A percentile compares a stretch with the other conserved stretches of the same genome.
Evolutionary conservation across 805 yeast species (phyloP).

Genomic region (Saccharomycopsis guyanensis): DNA sequence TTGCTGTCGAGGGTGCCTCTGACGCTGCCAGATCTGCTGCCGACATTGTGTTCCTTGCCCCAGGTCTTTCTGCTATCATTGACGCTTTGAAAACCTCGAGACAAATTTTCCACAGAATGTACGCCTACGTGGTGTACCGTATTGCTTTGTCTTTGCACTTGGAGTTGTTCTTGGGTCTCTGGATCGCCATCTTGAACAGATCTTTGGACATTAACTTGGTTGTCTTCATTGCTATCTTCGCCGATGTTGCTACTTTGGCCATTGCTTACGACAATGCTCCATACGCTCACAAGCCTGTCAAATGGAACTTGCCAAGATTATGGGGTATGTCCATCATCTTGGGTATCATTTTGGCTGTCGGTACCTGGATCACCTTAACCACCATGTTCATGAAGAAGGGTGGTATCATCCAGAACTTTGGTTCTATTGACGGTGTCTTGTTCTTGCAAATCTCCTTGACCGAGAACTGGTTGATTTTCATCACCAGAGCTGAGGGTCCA

Average conservation of each 20-base stretch:
- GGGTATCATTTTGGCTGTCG: conserved; percentile 81
- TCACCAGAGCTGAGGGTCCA: conserved; percentile 96
- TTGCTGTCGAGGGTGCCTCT: conserved; percentile 84
- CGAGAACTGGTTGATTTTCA: conserved; percentile 95
- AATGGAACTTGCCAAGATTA: conserved; percentile 94
- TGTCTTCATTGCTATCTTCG: conserved; percentile 95
- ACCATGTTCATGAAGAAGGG: conserved; percentile 86
- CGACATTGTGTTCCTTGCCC: conserved; percentile 54
- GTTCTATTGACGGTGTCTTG: conserved; percentile 87
- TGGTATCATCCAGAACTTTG: conserved; percentile 95
- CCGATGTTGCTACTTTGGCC: conserved; percentile 95
- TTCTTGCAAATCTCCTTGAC: conserved; percentile 91
- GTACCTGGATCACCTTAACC: conserved; percentile 92
- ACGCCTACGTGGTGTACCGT: conserved; percentile 96
- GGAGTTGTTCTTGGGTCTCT: conserved; percentile 90
- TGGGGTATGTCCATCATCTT: conserved; percentile 93
- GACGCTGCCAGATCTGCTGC: conserved; percentile 41
- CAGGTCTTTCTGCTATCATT: conserved; percentile 91
- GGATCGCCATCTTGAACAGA: conserved; percentile 90
- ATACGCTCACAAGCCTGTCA: conserved; percentile 84
- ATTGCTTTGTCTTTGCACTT: conserved; percentile 91
- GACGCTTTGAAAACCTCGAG: conserved; percentile 92
- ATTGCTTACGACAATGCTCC: conserved; percentile 98
- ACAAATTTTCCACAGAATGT: conserved; percentile 99
- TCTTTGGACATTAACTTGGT: conserved; percentile 83